Percentiles rank a stretch among this genome's conserved stretches.
phyloP scores from a whole-genome alignment of 495 filamentous ascomycete genomes.

The Bathelium albidoporum region DNA sequence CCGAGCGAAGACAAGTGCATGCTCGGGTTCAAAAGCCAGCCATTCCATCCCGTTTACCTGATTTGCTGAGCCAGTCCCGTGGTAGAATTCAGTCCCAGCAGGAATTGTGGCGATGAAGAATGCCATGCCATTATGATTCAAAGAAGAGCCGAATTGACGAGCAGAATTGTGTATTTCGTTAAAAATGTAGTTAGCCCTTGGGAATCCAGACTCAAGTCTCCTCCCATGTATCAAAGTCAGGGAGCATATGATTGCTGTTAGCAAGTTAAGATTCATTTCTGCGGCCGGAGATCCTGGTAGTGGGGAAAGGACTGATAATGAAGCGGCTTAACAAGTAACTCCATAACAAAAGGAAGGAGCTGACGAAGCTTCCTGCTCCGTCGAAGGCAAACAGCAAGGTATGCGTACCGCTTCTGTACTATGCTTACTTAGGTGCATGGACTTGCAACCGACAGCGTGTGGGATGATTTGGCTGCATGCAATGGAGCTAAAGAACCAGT shows the following conservation, averaged over 20 bases:
- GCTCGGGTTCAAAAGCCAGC: conserved; percentile 62
- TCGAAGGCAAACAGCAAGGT: not conserved
- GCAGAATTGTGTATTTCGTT: conserved; percentile 58
- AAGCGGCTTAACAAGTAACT: not conserved
- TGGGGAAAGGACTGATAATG: not conserved
- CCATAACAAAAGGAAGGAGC: conserved; percentile 1
- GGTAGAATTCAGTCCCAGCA: conserved; percentile 48
- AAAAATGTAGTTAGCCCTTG: conserved; percentile 43
- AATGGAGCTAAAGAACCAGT: not conserved
- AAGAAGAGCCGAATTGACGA: conserved; percentile 59
- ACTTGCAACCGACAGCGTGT: not conserved
- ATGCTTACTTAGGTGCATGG: not conserved
- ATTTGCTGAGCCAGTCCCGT: conserved; percentile 38
- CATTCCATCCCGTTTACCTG: conserved; percentile 48
- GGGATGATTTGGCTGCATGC: conserved; percentile 4
- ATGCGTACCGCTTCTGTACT: not conserved
- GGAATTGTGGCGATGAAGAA: conserved; percentile 51
- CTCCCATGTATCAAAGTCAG: not conserved
- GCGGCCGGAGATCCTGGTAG: not conserved
- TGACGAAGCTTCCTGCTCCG: not conserved
- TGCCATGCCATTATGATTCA: conserved; percentile 62
- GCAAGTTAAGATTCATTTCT: not conserved
- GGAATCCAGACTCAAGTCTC: not conserved
- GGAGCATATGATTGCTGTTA: not conserved
- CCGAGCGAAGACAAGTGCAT: conserved; percentile 48